Evolutionary conservation across 2,329 filamentous ascomycete genomes (phyloP).

Genomic region (Stagonosporopsis cucurbitacearum): DNA sequence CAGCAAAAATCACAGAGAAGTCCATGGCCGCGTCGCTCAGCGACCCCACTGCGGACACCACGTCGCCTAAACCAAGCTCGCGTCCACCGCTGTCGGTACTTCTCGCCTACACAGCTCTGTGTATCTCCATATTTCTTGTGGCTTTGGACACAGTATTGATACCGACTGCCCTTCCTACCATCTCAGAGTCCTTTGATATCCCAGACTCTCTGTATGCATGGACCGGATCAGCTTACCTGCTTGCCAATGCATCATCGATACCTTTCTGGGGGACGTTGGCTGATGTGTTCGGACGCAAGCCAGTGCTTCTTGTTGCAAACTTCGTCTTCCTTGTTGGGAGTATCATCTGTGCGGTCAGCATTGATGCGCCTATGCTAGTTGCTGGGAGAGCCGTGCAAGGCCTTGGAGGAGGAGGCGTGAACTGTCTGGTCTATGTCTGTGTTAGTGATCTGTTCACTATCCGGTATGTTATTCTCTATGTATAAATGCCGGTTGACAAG

Average conservation of each 20-base stretch:
- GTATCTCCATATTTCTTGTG: constrained; percentile 50
- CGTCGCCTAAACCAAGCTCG: not conserved
- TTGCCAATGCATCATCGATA: constrained; percentile 48
- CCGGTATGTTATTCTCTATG: constrained; percentile 27
- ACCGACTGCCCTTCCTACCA: constrained; percentile 71
- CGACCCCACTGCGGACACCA: not conserved
- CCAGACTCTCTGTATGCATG: constrained; percentile 76
- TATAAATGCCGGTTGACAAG: no score
- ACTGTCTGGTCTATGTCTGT: constrained; percentile 60
- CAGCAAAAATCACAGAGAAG: not conserved
- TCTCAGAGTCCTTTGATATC: constrained; percentile 64
- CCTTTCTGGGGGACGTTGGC: constrained; percentile 52
- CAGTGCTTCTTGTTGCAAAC: constrained; percentile 44
- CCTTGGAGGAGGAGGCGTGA: constrained; percentile 60
- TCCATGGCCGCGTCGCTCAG: not conserved
- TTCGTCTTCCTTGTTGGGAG: constrained; percentile 57
- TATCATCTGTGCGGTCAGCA: constrained; percentile 57
- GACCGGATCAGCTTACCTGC: constrained; percentile 64
- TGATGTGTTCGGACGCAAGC: constrained; percentile 49
- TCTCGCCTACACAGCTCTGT: constrained; percentile 40
- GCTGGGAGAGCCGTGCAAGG: constrained; percentile 62
- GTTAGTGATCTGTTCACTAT: constrained; percentile 62
- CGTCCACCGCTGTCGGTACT: constrained; percentile 16
- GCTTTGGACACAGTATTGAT: constrained; percentile 63
- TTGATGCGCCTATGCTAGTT: constrained; percentile 60